Evolutionary conservation across 495 filamentous ascomycete genomes (phyloP).

Genomic region (Apodospora peruviana): DNA sequence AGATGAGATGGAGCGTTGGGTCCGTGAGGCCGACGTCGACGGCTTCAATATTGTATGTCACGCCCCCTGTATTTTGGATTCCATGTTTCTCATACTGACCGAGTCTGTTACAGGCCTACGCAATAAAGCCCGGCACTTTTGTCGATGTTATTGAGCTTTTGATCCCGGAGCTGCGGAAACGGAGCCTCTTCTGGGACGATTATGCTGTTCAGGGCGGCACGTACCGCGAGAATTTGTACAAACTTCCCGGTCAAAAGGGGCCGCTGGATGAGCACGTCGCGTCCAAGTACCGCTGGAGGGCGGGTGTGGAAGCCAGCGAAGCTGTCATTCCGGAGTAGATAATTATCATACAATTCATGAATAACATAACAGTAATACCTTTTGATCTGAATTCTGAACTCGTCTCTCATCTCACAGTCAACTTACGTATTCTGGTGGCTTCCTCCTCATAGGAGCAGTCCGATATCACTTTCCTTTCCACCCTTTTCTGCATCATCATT

Average conservation of each 20-base stretch:
- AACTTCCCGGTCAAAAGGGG: background rate
- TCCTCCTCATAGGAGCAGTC: too few relatives aligned
- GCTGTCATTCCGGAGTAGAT: background rate
- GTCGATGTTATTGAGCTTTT: conserved; percentile 44
- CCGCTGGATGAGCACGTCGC: background rate
- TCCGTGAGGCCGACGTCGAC: conserved; percentile 39
- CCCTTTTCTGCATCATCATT: too few relatives aligned
- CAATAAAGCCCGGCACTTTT: conserved; percentile 41
- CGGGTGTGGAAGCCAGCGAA: background rate
- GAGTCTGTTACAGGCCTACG: background rate
- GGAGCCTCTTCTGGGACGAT: conserved; percentile 47
- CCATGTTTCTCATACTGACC: background rate
- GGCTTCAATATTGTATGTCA: conserved; percentile 43
- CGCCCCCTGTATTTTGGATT: conserved; percentile 10
- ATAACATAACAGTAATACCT: too few relatives aligned
- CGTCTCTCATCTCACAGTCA: too few relatives aligned
- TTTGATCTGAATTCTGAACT: too few relatives aligned
- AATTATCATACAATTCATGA: too few relatives aligned
- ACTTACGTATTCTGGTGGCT: too few relatives aligned
- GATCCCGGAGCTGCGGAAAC: conserved; percentile 46
- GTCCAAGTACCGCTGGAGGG: background rate
- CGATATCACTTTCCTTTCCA: too few relatives aligned
- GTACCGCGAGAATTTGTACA: conserved; percentile 41
- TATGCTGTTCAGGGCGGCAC: conserved; percentile 25
- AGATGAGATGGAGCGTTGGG: conserved; percentile 44